Evolutionary conservation across 1,284 basidiomycete genomes (phyloP).

Genomic region (Cryptococcus sp.): DNA sequence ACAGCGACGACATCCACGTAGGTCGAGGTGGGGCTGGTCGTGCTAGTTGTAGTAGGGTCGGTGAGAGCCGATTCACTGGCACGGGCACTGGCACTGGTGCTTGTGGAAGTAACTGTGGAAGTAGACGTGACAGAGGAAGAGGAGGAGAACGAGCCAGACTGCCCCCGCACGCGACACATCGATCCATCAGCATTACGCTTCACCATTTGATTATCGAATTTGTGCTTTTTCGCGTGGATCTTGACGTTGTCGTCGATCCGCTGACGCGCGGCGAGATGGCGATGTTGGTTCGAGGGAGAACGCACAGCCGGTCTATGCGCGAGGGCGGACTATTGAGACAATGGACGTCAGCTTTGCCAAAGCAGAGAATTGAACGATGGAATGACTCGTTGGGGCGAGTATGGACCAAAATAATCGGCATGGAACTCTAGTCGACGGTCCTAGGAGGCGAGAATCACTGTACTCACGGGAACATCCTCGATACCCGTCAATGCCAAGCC

Average conservation of each 20-base stretch:
- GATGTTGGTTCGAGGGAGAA: constrained; percentile 24
- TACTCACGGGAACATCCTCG: constrained; percentile 35
- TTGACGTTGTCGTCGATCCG: constrained; percentile 13
- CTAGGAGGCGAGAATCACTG: too few species aligned
- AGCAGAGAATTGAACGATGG: neutral
- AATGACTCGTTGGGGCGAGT: neutral
- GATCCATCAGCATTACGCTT: constrained; percentile 46
- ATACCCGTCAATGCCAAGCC: constrained; percentile 31
- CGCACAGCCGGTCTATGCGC: constrained; percentile 2
- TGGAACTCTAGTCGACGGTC: too few species aligned
- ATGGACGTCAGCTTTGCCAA: neutral
- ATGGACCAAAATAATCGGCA: neutral
- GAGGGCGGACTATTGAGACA: constrained; percentile 2
- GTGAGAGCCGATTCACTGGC: constrained; percentile 16
- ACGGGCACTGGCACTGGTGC: constrained; percentile 13
- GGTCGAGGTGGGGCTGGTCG: constrained; percentile 22
- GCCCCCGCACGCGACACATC: constrained; percentile 43
- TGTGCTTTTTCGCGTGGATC: neutral
- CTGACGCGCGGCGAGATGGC: constrained; percentile 30
- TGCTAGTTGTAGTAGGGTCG: constrained; percentile 10
- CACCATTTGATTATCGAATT: constrained; percentile 11
- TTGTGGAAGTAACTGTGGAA: constrained; percentile 12
- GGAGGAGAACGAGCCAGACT: constrained; percentile 26
- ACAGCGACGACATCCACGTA: constrained; percentile 20
- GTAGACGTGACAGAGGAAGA: constrained; percentile 20